Evolutionary conservation across 2,329 filamentous ascomycete genomes (phyloP), one percentile per base, ranked within the genome.

Genomic region (Aspergillus ochraceus): DNA sequence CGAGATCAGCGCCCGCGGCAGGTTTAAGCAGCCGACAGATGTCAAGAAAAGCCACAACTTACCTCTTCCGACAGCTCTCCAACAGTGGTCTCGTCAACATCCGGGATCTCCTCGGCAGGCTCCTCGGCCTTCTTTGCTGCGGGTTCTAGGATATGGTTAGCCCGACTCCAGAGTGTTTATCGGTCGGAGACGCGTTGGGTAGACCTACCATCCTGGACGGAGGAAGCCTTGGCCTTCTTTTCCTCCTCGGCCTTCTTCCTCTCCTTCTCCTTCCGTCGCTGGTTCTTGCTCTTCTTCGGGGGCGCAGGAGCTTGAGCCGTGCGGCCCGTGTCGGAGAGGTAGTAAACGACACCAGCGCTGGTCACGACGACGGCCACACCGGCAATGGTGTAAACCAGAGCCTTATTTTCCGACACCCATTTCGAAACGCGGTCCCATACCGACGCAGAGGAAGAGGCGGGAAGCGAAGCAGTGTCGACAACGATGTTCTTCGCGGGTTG

Each of bases 331-430:
- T 90, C 78, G 57, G 82, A 80, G 67, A 97, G 83, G 78, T 97
- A 98, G 83, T 98, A 99, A 73, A 96, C 89, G 49, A 91, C 91
- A 68, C 95, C 94, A 36, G 93, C 94, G 62, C 91, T 91, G 14
- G 92, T 95, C 58, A 96, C 90, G 49, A 97, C 92, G 52, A 97
- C 86, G 56, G 94, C 94, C 61, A 97, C 90, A 71, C 95, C 95
- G 58, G 94, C 95, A 79, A 98, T 91, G 67, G 95, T 97, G 79
- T 97, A 99, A 64, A 96, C 93, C 57, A 94, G 85, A 52, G 91
- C 90, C 82, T 97, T 98, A 81, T 99, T 93, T 76, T 98, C 94
- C 2, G 92, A 91, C 14, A 90, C 92, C 94, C 95, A 99, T 73
- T 83, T 88, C 66, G 92, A 90, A 79, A 97, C 82, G 71, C 93